These are phyloP conservation scores for Huntiella omanensis DNA, from an alignment of 2,329 filamentous ascomycete genomes.

Conservation along the genomic window DNA sequence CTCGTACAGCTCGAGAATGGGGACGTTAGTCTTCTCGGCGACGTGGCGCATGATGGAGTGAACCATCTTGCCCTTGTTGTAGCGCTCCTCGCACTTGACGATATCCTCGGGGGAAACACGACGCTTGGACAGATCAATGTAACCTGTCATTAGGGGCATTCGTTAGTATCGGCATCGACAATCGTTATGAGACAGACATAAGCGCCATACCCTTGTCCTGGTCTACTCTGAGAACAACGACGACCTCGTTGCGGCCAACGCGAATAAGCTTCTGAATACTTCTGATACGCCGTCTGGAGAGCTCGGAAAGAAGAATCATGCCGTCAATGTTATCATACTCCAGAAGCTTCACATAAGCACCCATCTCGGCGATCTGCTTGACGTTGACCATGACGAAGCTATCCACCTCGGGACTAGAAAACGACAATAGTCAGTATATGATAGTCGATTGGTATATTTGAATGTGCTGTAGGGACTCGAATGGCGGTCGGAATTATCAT, in stretches of 20 bases:
- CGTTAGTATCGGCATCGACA: no score
- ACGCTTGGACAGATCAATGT: slow-evolving; percentile 97
- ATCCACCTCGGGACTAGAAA: slow-evolving; percentile 62
- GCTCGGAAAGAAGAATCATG: slow-evolving; percentile 97
- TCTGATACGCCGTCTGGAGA: slow-evolving; percentile 93
- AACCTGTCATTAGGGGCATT: slow-evolving; percentile 27
- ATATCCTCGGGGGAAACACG: slow-evolving; percentile 96
- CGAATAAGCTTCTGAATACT: slow-evolving; percentile 98
- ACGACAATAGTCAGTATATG: slow-evolving; percentile 7
- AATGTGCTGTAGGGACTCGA: neutral
- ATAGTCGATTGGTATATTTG: neutral
- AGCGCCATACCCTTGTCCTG: slow-evolving; percentile 68
- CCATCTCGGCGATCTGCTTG: slow-evolving; percentile 99
- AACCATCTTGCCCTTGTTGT: slow-evolving; percentile 99
- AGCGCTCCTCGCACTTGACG: slow-evolving; percentile 94
- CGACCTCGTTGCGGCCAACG: slow-evolving; percentile 94
- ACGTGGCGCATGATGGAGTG: slow-evolving; percentile 98
- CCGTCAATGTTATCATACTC: slow-evolving; percentile 99
- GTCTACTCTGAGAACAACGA: slow-evolving; percentile 94
- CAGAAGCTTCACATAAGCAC: slow-evolving; percentile 96
- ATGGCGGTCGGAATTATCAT: neutral
- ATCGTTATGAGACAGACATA: neutral
- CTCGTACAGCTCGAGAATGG: slow-evolving; percentile 91
- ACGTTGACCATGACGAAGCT: slow-evolving; percentile 99
- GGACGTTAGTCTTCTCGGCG: slow-evolving; percentile 83